These are phyloP conservation scores for Endoconidiophora laricicola DNA, from an alignment of 2,329 filamentous ascomycete species.

Conservation along the genomic window DNA sequence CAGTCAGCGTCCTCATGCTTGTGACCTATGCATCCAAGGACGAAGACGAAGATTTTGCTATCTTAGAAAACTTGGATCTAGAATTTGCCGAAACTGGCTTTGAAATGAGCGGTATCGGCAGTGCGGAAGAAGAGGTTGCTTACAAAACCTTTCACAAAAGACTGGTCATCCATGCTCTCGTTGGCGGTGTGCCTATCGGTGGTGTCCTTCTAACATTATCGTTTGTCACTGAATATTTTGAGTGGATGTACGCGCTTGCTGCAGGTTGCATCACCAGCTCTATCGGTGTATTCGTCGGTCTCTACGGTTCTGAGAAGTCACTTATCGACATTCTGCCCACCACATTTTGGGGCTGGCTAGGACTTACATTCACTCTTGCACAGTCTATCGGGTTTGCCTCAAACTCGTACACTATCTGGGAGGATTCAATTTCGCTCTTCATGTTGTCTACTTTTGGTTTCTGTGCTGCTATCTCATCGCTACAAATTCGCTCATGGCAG, in stretches of 20 bases:
- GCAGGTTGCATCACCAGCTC: constrained; percentile 30
- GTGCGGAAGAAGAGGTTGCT: constrained; percentile 17
- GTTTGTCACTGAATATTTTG: constrained; percentile 21
- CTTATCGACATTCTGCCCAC: constrained; percentile 44
- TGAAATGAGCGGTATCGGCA: constrained; percentile 28
- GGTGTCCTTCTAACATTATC: constrained; percentile 19
- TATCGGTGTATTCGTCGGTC: constrained; percentile 23
- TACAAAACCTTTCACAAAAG: constrained; percentile 24
- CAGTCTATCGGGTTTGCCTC: constrained; percentile 91
- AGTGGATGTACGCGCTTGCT: constrained; percentile 20
- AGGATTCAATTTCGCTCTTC: constrained; percentile 85
- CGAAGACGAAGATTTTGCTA: constrained; percentile 36
- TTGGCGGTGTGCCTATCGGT: constrained; percentile 20
- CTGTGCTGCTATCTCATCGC: constrained; percentile 54
- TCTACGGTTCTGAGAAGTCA: constrained; percentile 28
- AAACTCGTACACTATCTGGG: constrained; percentile 98
- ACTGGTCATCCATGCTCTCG: constrained; percentile 23
- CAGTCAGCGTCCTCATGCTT: constrained; percentile 49
- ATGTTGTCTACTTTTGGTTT: constrained; percentile 79
- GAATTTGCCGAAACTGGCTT: constrained; percentile 42
- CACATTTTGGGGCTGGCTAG: constrained; percentile 80
- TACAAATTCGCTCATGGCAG: constrained; percentile 48
- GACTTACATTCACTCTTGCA: constrained; percentile 62
- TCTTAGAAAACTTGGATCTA: constrained; percentile 38
- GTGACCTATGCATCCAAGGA: constrained; percentile 53